Base-by-base conservation (phyloP, 345 rosid species). In the Kernera saxatilis region DNA sequence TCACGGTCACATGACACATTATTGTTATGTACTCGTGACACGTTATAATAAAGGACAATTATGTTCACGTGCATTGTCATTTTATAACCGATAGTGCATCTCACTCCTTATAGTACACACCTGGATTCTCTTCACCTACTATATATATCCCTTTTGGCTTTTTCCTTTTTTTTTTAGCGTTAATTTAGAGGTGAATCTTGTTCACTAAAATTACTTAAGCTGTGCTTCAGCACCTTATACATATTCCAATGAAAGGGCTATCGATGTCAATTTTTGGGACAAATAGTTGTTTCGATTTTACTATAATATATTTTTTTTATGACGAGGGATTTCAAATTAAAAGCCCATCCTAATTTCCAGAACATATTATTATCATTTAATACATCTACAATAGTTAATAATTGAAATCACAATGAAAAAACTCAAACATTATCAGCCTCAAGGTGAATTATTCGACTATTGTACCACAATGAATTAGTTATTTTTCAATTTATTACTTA, bases 61-160 rank as follows among this genome's bases (percentile, higher is more conserved):
- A 44, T 48, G 40, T 55, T 67, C 78, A 74, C 78, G 73, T 67
- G 73, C 43, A 23, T 50, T 74, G 73, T 67, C 67, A 22, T 40
- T 22, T 43, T 15, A n/a, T 26, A 35, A 26, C 19, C 7, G 18
- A 44, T 43, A 10, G 48, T 72, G 61, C 50, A 54, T 44, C 64
- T 44, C 64, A 54, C 57, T 72, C 71, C 44, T 54, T 13, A 8
- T 5, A 33, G 5, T 17, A 15, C 50, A 15, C 50, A 54, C 41
- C 2, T 56, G 8, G 66, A 48, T 39, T 30, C 72, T 57, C 62
- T 58, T 67, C 72, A 67, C 73, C 73, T 10, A 58, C 66, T 57
- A 13, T 37, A n/a, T n/a, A n/a, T n/a, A n/a, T 26, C 3, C 21
- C 40, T 5, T 15, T 64, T 39, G 3, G 14, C 40, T 39, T 41